phyloP scores from a whole-genome alignment of 1,139 yeast species.

The Geotrichum histeridarum region DNA sequence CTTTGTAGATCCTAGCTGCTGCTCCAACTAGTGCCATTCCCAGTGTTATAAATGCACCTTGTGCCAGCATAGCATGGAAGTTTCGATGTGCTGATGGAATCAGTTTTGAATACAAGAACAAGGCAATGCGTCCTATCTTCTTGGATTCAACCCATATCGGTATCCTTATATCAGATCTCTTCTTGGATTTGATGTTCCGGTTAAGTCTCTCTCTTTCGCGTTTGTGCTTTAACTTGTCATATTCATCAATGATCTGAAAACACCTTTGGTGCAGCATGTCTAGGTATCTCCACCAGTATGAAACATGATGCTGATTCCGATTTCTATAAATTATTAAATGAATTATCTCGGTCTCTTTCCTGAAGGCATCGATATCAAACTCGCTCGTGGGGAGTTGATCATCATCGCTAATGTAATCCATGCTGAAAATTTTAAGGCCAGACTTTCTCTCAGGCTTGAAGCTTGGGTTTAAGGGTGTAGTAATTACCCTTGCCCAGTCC shows the following conservation, averaged over 20 bases:
- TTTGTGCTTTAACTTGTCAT: neutral
- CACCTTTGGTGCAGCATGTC: constrained; percentile 15
- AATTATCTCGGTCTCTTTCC: constrained; percentile 8
- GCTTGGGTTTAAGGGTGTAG: neutral
- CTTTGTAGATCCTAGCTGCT: constrained; percentile 6
- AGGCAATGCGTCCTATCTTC: constrained; percentile 6
- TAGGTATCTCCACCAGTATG: constrained; percentile 16
- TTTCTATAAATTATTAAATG: constrained; percentile 8
- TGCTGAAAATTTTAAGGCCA: neutral
- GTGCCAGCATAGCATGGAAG: constrained; percentile 15
- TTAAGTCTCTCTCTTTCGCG: neutral
- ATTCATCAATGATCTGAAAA: constrained; percentile 10
- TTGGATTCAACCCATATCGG: constrained; percentile 9
- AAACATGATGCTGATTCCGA: constrained; percentile 16
- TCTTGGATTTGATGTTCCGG: neutral
- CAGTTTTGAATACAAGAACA: constrained; percentile 12
- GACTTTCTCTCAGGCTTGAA: neutral
- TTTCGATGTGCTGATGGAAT: constrained; percentile 13
- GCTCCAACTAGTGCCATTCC: constrained; percentile 14
- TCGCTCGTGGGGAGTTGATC: neutral
- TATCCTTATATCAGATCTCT: neutral
- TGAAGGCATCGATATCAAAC: constrained; percentile 12
- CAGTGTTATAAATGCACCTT: constrained; percentile 16
- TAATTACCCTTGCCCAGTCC: neutral
- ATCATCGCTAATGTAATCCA: neutral